Base-by-base conservation (phyloP, 1,139 yeast species). In the Petasospora rhodanensis region DNA sequence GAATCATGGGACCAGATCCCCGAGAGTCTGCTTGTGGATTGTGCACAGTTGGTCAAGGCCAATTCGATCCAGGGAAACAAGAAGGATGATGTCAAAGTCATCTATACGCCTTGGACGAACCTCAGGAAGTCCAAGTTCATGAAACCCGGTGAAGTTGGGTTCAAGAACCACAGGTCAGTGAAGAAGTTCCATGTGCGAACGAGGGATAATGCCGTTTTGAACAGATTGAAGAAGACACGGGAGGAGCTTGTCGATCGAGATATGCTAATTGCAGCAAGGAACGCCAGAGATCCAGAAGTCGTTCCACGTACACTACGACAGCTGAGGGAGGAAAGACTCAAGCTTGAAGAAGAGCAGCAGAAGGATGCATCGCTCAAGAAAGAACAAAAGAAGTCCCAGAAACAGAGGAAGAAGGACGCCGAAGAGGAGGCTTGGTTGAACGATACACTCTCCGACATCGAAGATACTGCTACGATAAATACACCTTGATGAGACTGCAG, bases 131-230 rank as follows among this genome's bases (percentile, higher is more conserved):
- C 76, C 36, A 82, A 81, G 5, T 72, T 74, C 24, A 84, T 83
- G 94, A 87, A 76, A 31, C 73, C 73, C n/a, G 95, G 95, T 5
- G 86, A 87, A 28, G 95, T 84, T 5, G 74, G 85, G 1, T 85
- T 83, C 56, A 68, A 70, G 47, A 76, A 79, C 35, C 68, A 68
- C 4, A 67, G 68, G 41, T 59, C 60, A 33, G 79, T 81, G 20
- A 73, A 66, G 43, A 67, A 76, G 41, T 56, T 76, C 18, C 70
- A 67, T 44, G 69, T 85, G 21, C 70, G 68, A 34, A 70, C 70
- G 29, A 69, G 79, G 40, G 79, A 79, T 29, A 82, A 79, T 48
- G 61, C 72, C n/a, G 62, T 80, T 3, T 54, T 84, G 31, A 84
- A 82, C 50, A 67, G 77, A 43, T 59, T 84, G 40, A 76, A 72